Evolutionary conservation across 106 monocot species (phyloP), one percentile per base, ranked within the genome.

Genomic region (Allium fistulosum): DNA sequence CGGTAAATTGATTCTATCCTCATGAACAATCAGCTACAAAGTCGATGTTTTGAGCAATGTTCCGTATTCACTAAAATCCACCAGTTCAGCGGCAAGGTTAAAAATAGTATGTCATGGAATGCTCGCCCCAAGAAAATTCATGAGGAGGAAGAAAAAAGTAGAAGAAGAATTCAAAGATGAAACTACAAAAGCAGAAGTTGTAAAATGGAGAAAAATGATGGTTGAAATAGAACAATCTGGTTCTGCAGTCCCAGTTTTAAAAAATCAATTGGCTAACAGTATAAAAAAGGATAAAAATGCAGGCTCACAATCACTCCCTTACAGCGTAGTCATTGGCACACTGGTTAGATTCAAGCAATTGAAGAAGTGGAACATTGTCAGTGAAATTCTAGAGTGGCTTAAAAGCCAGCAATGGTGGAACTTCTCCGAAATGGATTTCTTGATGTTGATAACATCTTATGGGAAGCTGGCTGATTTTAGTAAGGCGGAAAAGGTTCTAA

Each of bases 301-400:
- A 37, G 37, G 37, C 37, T 37, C 37, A 37, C 78, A 76, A 18
- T 72, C 82, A 63, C 84, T 92, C 53, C 89, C 97, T n/a, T 84
- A 72, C 70, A 84, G 80, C 73, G 74, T 90, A 62, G 81, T 99
- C 58, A 78, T 99, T 49, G 97, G 97, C 37, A 99, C 97, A 14
- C 80, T 99, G 45, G 69, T 84, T 47, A 78, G 92, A 57, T 99
- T 99, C 71, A 99, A 99, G 84, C 97, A 99, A 77, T 69, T 92
- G 48, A 99, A 83, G 80, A 90, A 77, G 69, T 92, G 97, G 97
- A 78, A 81, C 17, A 62, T 92, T 80, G 92, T 99, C 69, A 75
- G 80, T 53, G 89, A 97, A 92, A 97, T 92, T 75, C 92, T 92
- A 70, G 97, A 97, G 65, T 97, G 97, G 97, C 89, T 97, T 49